phyloP scores from a whole-genome alignment of 345 rosid species.

The Euphorbia lathyris region DNA sequence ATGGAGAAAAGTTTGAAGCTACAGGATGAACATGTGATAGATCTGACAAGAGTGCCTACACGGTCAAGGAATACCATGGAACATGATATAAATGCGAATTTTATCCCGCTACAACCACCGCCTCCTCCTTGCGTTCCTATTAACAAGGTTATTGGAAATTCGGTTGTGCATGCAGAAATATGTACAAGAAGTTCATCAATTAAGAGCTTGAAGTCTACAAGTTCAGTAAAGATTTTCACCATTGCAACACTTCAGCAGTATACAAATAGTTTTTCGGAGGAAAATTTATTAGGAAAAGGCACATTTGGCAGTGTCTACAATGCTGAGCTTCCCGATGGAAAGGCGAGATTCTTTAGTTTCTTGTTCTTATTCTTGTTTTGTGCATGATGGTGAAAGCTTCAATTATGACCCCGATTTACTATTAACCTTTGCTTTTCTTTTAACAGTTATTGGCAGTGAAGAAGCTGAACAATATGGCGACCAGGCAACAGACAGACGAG shows the following conservation, averaged over 20 bases:
- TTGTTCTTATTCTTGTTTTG: not conserved
- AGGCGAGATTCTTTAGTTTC: conserved; percentile 37
- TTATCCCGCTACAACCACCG: conserved; percentile 36
- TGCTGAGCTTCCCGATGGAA: conserved; percentile 79
- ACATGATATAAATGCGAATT: conserved; percentile 22
- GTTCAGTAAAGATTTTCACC: conserved; percentile 49
- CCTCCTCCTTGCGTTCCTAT: conserved; percentile 31
- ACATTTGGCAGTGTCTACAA: conserved; percentile 63
- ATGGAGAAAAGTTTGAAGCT: conserved; percentile 29
- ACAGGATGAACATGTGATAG: conserved; percentile 34
- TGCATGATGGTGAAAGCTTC: not conserved
- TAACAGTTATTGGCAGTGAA: conserved; percentile 69
- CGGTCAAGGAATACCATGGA: conserved; percentile 8
- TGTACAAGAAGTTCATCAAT: conserved; percentile 22
- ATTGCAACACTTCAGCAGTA: conserved; percentile 83
- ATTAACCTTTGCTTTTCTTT: conserved; percentile 7
- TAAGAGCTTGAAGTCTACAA: conserved; percentile 28
- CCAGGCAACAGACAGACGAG: conserved; percentile 45
- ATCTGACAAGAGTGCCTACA: conserved; percentile 30
- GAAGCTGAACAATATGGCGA: conserved; percentile 57
- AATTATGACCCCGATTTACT: not conserved
- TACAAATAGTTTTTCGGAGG: conserved; percentile 71
- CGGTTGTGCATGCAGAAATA: conserved; percentile 22
- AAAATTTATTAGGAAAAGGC: conserved; percentile 77
- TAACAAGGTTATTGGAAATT: conserved; percentile 36